Percentiles rank a stretch among this genome's conserved stretches.
Conservation (phyloP, 2,329 filamentous ascomycete species). For the Epichloe amarillans region DNA sequence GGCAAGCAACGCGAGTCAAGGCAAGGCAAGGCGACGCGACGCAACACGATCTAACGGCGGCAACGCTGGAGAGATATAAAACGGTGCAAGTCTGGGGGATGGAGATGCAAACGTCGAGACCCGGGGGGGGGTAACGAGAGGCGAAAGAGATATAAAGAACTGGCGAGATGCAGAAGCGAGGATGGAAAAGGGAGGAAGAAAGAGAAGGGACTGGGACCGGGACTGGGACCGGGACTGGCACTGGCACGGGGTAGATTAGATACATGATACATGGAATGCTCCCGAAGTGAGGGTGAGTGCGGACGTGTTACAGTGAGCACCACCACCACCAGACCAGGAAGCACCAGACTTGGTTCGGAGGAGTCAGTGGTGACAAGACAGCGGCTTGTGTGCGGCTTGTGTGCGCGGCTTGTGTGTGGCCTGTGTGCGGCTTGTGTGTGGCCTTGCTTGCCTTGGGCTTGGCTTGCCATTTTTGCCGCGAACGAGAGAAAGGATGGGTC, state of each 20-base stretch:
- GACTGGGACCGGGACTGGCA: background rate
- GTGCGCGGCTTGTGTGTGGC: too few relatives aligned
- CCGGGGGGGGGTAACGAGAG: background rate
- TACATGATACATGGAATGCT: too few relatives aligned
- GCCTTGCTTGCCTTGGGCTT: background rate
- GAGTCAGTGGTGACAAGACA: too few relatives aligned
- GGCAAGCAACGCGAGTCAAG: background rate
- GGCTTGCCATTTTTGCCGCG: background rate
- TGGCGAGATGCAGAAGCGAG: conserved; percentile 3
- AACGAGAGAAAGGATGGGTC: background rate
- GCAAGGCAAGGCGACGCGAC: too few relatives aligned
- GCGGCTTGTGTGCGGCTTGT: too few relatives aligned
- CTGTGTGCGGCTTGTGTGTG: too few relatives aligned
- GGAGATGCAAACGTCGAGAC: background rate
- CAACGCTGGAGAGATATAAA: background rate
- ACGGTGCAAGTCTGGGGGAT: background rate
- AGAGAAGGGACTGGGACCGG: background rate
- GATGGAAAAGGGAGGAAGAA: conserved; percentile 1
- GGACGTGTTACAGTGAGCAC: too few relatives aligned
- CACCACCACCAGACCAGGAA: too few relatives aligned
- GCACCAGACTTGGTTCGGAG: too few relatives aligned
- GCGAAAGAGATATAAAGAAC: conserved; percentile 5
- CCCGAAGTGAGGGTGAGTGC: too few relatives aligned
- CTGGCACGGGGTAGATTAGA: background rate
- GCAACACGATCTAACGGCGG: background rate